Evolutionary conservation across 2,329 filamentous ascomycete species (phyloP).

Genomic region (Cercospora zeae-maydis): DNA sequence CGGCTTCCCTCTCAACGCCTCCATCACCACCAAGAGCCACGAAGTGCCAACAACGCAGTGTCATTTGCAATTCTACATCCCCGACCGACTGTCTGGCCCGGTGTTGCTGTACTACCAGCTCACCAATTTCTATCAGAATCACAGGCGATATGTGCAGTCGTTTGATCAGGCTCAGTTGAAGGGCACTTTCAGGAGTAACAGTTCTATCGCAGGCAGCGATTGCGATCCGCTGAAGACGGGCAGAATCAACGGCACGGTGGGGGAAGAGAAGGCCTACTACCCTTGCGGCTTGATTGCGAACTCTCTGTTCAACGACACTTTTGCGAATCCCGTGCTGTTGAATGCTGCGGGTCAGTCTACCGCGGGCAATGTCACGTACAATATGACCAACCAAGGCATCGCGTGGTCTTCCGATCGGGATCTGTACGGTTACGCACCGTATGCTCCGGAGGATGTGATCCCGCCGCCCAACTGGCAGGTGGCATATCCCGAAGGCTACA

Average conservation of each 20-base stretch:
- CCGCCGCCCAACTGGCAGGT: slow-evolving; percentile 83
- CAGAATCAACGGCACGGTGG: slow-evolving; percentile 35
- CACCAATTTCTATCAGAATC: slow-evolving; percentile 98
- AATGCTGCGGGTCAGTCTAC: slow-evolving; percentile 46
- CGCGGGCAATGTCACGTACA: slow-evolving; percentile 55
- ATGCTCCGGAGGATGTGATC: slow-evolving; percentile 62
- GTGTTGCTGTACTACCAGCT: slow-evolving; percentile 93
- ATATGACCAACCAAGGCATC: slow-evolving; percentile 74
- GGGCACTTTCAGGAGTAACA: slow-evolving; percentile 60
- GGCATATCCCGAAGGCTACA: slow-evolving; percentile 63
- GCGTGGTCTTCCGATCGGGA: slow-evolving; percentile 82
- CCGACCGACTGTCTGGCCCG: slow-evolving; percentile 72
- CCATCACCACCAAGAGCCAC: slow-evolving; percentile 12
- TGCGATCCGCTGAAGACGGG: slow-evolving; percentile 65
- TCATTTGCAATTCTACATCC: slow-evolving; percentile 72
- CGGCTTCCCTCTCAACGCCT: slow-evolving; percentile 19
- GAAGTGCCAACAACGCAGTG: slow-evolving; percentile 53
- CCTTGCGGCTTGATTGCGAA: slow-evolving; percentile 96
- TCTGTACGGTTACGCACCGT: slow-evolving; percentile 68
- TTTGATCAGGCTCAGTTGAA: slow-evolving; percentile 80
- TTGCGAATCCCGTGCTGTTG: slow-evolving; percentile 61
- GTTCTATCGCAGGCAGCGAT: slow-evolving; percentile 62
- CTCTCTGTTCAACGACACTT: slow-evolving; percentile 94
- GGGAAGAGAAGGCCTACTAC: slow-evolving; percentile 67
- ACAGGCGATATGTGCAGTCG: slow-evolving; percentile 90